Evolutionary conservation across 768 basidiomycete species (phyloP), one percentile per base, ranked within the genome.

Genomic region (Rhizopogon rudus): DNA sequence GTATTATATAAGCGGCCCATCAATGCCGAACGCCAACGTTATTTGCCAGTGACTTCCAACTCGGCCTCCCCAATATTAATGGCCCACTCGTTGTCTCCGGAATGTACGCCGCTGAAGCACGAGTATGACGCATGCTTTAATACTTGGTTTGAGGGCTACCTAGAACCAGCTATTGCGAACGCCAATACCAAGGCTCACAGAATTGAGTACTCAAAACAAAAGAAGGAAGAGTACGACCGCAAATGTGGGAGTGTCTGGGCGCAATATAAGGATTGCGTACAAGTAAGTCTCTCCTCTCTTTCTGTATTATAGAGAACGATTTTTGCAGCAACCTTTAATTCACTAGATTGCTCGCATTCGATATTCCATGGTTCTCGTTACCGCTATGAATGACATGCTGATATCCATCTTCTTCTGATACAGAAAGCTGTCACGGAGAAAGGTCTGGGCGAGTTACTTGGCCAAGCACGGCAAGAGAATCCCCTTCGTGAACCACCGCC

Each of bases 141-240:
- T 64, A 83, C 88, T 7, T 98, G 95, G 96, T 94, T 99, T 62
- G 94, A 97, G 70, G 93, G 91, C 10, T 99, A 98, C 69, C 83
- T 98, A 22, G 88, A 93, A 65, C 93, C 93, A 8, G 85, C 83
- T 9, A 76, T 87, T 16, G 64, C 72, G 28, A 64, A 65, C 16
- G 56, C 67, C 46, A 67, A 72, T 33, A 63, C 76, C 53, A 71
- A 76, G 13, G 73, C 78, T 51, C 73, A 79, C 54, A 82, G 83
- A 45, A 73, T 77, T 14, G 80, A 76, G 44, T 86, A 87, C 63
- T 83, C 88, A 3, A 83, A 84, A 62, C 72, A 81, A 56, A 95
- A 94, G 71, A 91, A 92, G 5, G 86, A 87, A 41, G 91, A 96
- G 68, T 96, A 94, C 67, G 86, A 98, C 62, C 67, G 76, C 44